Evolutionary conservation across 129 eudicot genomes (phyloP).

Genomic region (Pittosporum tobira): DNA sequence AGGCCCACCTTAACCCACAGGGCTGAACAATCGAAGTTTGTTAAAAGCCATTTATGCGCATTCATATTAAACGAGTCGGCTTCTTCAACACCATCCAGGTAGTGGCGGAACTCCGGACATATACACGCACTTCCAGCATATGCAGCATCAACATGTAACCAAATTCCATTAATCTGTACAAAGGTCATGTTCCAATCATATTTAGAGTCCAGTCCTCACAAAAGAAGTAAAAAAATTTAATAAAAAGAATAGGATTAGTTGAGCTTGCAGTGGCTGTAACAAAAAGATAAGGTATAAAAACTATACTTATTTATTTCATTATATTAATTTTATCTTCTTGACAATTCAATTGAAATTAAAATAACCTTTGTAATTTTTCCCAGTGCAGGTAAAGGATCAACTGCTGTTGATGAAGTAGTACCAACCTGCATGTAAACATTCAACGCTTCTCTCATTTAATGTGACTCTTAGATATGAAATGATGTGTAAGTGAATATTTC

Average conservation of each 20-base stretch:
- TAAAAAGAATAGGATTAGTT: too few relatives aligned
- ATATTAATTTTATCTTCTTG: background rate
- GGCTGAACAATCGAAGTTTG: slow-evolving; percentile 93
- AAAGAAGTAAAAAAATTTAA: too few relatives aligned
- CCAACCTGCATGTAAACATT: slow-evolving; percentile 51
- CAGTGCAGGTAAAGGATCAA: slow-evolving; percentile 78
- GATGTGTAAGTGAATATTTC: background rate
- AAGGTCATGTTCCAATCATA: slow-evolving; percentile 10
- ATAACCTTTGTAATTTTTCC: slow-evolving; percentile 75
- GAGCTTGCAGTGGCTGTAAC: background rate
- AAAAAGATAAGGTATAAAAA: background rate
- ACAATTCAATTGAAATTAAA: background rate
- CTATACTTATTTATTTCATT: background rate
- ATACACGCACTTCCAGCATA: slow-evolving; percentile 98
- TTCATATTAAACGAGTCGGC: slow-evolving; percentile 95
- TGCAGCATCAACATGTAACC: slow-evolving; percentile 98
- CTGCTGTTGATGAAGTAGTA: slow-evolving; percentile 91
- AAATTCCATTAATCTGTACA: slow-evolving; percentile 59
- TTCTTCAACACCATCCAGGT: slow-evolving; percentile 77
- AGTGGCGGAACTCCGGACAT: slow-evolving; percentile 84
- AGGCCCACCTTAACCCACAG: slow-evolving; percentile 82
- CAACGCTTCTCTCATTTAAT: background rate
- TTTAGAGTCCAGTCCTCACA: background rate
- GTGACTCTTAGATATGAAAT: background rate
- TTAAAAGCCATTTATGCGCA: slow-evolving; percentile 90